Conservation (phyloP, 164 flowering plant genomes). For the Chloranthus sessilifolius region DNA sequence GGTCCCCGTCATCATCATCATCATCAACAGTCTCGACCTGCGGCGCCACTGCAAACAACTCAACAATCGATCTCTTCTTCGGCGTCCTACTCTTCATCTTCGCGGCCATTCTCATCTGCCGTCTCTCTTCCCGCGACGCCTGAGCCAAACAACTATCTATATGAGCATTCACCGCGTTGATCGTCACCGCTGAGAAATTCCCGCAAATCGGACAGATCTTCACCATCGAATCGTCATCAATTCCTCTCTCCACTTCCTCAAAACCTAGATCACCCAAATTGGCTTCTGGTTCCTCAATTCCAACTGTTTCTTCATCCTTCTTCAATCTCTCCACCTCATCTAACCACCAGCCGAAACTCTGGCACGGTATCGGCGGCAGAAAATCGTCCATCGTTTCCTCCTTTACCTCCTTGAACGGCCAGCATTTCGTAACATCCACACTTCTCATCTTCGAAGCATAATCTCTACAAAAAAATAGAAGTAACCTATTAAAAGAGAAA, state of each 20-base stretch:
- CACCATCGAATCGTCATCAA: conserved; percentile 5
- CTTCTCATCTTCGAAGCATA: conserved; percentile 49
- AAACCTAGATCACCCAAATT: conserved; percentile 1
- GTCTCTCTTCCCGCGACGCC: conserved; percentile 17
- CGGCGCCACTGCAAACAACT: conserved; percentile 54
- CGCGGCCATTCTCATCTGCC: conserved; percentile 15
- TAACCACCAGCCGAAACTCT: conserved; percentile 54
- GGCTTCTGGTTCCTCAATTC: conserved; percentile 1
- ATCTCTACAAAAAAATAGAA: conserved; percentile 28
- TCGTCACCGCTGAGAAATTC: conserved; percentile 27
- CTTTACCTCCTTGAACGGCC: conserved; percentile 42
- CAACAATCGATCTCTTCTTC: conserved; percentile 61
- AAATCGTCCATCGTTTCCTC: conserved; percentile 8
- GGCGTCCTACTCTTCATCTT: conserved; percentile 26
- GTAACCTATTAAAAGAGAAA: background rate
- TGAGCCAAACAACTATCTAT: conserved; percentile 28
- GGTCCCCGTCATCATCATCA: conserved; percentile 10
- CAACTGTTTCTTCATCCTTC: background rate
- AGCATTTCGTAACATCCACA: conserved; percentile 38
- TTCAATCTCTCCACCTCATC: conserved; percentile 26
- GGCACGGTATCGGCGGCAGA: conserved; percentile 48
- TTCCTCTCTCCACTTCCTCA: conserved; percentile 7
- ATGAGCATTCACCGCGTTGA: conserved; percentile 34
- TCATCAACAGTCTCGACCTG: conserved; percentile 23
- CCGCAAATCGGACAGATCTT: conserved; percentile 42